Evolutionary conservation across 345 rosid species (phyloP).

Genomic region (Brassica juncea): DNA sequence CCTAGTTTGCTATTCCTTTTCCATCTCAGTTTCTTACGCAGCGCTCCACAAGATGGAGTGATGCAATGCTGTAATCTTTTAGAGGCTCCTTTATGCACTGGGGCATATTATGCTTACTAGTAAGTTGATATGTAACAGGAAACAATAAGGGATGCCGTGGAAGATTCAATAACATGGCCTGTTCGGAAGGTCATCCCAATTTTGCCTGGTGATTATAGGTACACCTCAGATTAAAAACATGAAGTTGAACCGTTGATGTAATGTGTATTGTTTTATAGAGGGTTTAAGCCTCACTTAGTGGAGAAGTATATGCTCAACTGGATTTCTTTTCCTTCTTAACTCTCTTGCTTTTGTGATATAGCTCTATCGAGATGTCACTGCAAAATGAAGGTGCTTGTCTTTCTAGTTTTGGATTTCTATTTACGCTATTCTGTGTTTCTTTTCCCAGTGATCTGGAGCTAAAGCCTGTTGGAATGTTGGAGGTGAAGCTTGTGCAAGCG

Average conservation of each 20-base stretch:
- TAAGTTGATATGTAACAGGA: constrained; percentile 56
- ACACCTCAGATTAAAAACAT: constrained; percentile 24
- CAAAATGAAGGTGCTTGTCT: constrained; percentile 8
- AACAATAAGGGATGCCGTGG: constrained; percentile 87
- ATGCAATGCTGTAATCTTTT: constrained; percentile 9
- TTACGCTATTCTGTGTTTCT: constrained; percentile 27
- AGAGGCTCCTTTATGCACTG: constrained; percentile 17
- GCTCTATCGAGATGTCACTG: background rate
- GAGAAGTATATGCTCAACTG: background rate
- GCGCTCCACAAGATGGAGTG: constrained; percentile 11
- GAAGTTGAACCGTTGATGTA: constrained; percentile 26
- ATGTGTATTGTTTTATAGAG: background rate
- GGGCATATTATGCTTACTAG: constrained; percentile 14
- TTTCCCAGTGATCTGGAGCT: constrained; percentile 82
- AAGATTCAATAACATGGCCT: constrained; percentile 98
- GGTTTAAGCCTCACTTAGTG: constrained; percentile 4
- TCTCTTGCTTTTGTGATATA: background rate
- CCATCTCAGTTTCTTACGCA: constrained; percentile 11
- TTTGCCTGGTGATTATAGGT: constrained; percentile 98
- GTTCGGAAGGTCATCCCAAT: constrained; percentile 95
- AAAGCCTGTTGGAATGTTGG: constrained; percentile 86
- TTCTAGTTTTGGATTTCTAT: constrained; percentile 8
- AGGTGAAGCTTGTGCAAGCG: constrained; percentile 99
- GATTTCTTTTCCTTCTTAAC: background rate
- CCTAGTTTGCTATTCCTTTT: constrained; percentile 1